Evolutionary conservation across 2,329 filamentous ascomycete species (phyloP).

Genomic region (Ceratocystis cubensis): DNA sequence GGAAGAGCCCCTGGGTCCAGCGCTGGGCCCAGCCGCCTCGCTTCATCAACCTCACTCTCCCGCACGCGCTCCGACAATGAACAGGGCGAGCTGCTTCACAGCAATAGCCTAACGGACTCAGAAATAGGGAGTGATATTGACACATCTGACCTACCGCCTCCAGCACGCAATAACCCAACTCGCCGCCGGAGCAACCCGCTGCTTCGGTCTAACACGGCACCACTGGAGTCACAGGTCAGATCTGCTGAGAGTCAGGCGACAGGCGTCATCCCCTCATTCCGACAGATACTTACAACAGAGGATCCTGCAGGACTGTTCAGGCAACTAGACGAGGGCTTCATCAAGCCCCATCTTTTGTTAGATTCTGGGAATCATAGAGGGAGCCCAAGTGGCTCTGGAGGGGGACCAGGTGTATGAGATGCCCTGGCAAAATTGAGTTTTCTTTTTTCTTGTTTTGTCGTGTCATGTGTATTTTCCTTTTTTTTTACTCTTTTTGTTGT

Average conservation of each 20-base stretch:
- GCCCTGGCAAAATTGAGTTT: constrained; percentile 4
- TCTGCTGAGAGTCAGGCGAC: background rate
- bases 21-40: constrained; percentile 24
- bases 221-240: constrained; percentile 19
- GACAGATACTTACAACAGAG: constrained; percentile 68
- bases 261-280: constrained; percentile 42
- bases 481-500: background rate
- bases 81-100: constrained; percentile 30
- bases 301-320: constrained; percentile 84
- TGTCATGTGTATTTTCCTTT: background rate
- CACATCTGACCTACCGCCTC: constrained; percentile 52
- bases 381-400: constrained; percentile 26
- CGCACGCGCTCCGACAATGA: constrained; percentile 39
- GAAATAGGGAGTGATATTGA: constrained; percentile 54
- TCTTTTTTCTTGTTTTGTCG: background rate
- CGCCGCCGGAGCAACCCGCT: constrained; percentile 23
- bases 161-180: constrained; percentile 37
- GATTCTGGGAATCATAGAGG: constrained; percentile 41
- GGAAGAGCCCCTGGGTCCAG: constrained; percentile 24
- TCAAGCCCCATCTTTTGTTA: constrained; percentile 80
- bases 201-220: constrained; percentile 17
- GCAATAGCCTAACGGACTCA: constrained; percentile 39
- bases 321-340: constrained; percentile 88
- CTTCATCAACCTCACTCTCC: constrained; percentile 38
- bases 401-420: constrained; percentile 23